Conservation (phyloP, 1,139 yeast genomes). For the Geotrichum fermentans region DNA sequence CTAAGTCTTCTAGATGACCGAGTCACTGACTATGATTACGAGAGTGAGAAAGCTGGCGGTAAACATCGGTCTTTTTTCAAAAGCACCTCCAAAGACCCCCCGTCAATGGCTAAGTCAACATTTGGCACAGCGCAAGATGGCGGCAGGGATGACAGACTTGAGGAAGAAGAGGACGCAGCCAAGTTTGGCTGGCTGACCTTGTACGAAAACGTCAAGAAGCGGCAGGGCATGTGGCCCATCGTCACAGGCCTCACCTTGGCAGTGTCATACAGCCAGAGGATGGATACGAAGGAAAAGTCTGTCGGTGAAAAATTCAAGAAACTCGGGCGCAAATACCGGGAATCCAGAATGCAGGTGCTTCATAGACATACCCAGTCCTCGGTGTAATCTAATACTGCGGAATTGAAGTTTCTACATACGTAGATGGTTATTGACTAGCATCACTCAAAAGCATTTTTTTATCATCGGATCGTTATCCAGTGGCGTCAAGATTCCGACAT, state of each 20-base stretch:
- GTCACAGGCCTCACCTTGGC: conserved; percentile 19
- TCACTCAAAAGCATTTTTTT: too few species aligned
- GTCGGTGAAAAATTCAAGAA: conserved; percentile 13
- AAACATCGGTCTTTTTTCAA: background rate
- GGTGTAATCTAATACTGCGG: too few species aligned
- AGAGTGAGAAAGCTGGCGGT: background rate
- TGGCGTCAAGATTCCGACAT: too few species aligned
- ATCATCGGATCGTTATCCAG: too few species aligned
- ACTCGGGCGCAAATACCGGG: conserved; percentile 18
- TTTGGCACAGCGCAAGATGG: background rate
- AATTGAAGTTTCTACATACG: too few species aligned
- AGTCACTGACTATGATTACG: background rate
- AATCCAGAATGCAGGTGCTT: conserved; percentile 12
- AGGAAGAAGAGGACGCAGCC: conserved; percentile 11
- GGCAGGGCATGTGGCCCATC: conserved; percentile 15
- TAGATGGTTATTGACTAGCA: too few species aligned
- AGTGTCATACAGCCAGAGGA: conserved; percentile 18
- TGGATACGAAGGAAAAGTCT: conserved; percentile 16
- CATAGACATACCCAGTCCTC: conserved; percentile 11
- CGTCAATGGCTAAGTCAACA: background rate
- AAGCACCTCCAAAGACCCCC: background rate
- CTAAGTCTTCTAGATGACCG: conserved; percentile 6
- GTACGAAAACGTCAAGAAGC: conserved; percentile 11
- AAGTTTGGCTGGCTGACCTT: conserved; percentile 22
- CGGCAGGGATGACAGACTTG: conserved; percentile 5